Evolutionary conservation across 257 asterid species (phyloP), one percentile per base, ranked within the genome.

Genomic region (Solanum dulcamara): DNA sequence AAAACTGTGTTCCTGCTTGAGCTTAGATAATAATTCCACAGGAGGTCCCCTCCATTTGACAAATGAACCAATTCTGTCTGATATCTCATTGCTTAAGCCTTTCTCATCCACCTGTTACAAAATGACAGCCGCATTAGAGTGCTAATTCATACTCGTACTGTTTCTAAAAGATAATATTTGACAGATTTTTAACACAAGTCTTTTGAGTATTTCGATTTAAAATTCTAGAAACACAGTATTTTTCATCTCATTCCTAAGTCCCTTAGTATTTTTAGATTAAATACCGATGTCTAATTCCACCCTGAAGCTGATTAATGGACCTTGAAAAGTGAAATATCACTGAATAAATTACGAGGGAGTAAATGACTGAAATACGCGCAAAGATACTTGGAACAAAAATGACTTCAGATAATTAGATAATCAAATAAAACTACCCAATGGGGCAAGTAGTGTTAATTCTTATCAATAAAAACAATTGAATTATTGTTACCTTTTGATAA

Each of bases 21-120:
- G 89, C 91, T 88, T 88, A 51, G 88, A 62, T 88, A 97, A 81
- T 86, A 97, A 89, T 83, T 94, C 97, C 92, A 97, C 53, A 18
- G 98, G 99, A 14, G 96, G 86, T 68, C 99, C 99, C 88, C 93
- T 92, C 72, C 89, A 91, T 86, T 93, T 92, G 88, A 97, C 98
- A 87, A 90, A 92, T 60, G 96, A 88, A 85, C 98, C 98, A 87
- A 97, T 94, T 88, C 92, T 91, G 79, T 95, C 92, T 0, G 98
- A 97, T 7, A 89, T 86, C 89, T 91, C 98, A 90, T 87, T 93
- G 30, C 93, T 88, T 85, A 97, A 90, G 80, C 99, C 99, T 90
- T 97, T 97, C 89, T 95, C 98, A 88, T 90, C 93, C 82, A 95
- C 98, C 99, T 96, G 81, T 35, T 84, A 81, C 22, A 46, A 83